These are phyloP conservation scores for Cudoniella acicularis DNA, from an alignment of 495 filamentous ascomycete genomes.

Conservation along the genomic window DNA sequence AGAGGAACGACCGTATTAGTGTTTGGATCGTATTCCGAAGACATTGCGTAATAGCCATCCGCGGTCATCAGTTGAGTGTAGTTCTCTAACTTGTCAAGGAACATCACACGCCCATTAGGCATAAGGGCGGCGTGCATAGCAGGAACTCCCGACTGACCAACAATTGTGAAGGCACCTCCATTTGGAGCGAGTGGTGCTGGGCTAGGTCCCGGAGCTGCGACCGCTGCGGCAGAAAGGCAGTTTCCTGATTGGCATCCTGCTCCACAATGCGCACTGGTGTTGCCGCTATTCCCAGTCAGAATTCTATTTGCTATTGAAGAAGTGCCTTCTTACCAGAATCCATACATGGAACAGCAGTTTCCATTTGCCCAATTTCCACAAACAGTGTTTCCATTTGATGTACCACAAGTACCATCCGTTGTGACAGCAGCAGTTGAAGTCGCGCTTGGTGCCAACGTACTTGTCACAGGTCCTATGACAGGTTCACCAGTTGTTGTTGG, in stretches of 20 bases:
- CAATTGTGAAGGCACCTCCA: conserved; percentile 43
- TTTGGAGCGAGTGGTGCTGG: conserved; percentile 31
- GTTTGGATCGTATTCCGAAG: conserved; percentile 54
- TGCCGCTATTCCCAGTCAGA: conserved; percentile 22
- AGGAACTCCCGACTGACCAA: conserved; percentile 56
- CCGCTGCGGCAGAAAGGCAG: conserved; percentile 28
- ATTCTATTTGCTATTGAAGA: neutral
- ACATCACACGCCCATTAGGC: conserved; percentile 56
- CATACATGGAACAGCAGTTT: conserved; percentile 49
- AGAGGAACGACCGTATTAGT: conserved; percentile 46
- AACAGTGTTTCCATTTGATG: conserved; percentile 37
- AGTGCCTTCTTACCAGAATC: conserved; percentile 23
- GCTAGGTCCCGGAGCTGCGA: conserved; percentile 32
- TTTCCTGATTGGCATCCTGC: conserved; percentile 38
- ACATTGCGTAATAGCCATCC: conserved; percentile 55
- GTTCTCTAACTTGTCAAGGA: conserved; percentile 62
- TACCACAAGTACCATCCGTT: conserved; percentile 47
- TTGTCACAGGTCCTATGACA: conserved; percentile 27
- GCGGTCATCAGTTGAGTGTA: conserved; percentile 52
- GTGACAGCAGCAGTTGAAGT: conserved; percentile 31
- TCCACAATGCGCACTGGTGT: conserved; percentile 35
- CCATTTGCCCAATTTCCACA: conserved; percentile 48
- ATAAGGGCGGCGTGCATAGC: conserved; percentile 61
- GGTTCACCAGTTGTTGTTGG: conserved; percentile 34
- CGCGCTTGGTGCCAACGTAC: conserved; percentile 13